Evolutionary conservation across 2,329 filamentous ascomycete species (phyloP).

Genomic region (Trichoderma sp.): DNA sequence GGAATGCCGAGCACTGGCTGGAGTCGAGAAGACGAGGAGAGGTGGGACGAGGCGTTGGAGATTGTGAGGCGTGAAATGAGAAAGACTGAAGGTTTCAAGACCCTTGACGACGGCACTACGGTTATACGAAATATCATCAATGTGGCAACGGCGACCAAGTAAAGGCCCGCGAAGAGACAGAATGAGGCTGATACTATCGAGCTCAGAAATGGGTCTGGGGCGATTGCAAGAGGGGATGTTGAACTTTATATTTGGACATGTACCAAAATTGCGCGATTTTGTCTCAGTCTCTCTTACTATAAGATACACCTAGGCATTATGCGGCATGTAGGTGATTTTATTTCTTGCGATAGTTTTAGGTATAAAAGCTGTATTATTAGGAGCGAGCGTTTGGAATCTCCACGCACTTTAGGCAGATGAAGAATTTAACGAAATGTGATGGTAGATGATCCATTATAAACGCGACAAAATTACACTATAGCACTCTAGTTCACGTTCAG

Average conservation of each 20-base stretch:
- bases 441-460: background rate
- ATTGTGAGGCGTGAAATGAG: constrained; percentile 14
- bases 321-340: background rate
- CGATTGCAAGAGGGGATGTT: background rate
- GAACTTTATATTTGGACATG: background rate
- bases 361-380: background rate
- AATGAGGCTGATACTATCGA: background rate
- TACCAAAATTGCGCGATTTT: background rate
- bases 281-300: background rate
- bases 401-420: background rate
- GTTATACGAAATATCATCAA: background rate
- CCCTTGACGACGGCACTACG: background rate
- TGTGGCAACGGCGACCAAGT: constrained; percentile 15
- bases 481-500: background rate
- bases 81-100: constrained; percentile 1
- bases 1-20: constrained; percentile 10
- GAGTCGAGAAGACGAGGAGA: constrained; percentile 8
- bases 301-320: background rate
- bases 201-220: background rate
- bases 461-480: background rate
- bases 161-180: too few relatives aligned
- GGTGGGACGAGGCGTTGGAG: constrained; percentile 12
- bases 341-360: background rate
- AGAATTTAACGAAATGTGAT: background rate
- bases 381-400: background rate